Conservation (phyloP, 164 flowering plant genomes). For the Houttuynia cordata region DNA sequence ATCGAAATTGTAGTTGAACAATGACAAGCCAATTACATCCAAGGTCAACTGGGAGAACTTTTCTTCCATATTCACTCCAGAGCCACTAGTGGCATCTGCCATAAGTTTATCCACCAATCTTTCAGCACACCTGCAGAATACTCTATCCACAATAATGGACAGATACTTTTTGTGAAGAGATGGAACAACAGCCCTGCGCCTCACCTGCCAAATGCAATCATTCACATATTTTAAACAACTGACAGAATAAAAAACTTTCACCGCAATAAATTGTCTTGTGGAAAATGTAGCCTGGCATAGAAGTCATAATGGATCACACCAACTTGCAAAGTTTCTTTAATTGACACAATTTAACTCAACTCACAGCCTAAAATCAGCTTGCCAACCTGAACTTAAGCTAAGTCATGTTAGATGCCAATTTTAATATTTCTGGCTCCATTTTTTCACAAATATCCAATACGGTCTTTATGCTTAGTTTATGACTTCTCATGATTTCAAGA, state of each 20-base stretch:
- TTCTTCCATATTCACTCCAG: slow-evolving; percentile 81
- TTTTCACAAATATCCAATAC: too few species aligned
- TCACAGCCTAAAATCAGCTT: too few species aligned
- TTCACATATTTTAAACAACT: neutral
- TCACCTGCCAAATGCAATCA: slow-evolving; percentile 37
- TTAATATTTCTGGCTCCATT: too few species aligned
- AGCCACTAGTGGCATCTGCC: slow-evolving; percentile 40
- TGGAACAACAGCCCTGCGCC: slow-evolving; percentile 94
- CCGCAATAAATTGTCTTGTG: neutral
- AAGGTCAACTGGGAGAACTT: slow-evolving; percentile 81
- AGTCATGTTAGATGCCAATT: too few species aligned
- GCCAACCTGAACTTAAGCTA: too few species aligned
- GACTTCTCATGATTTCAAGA: too few species aligned
- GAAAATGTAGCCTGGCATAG: neutral
- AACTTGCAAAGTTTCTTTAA: too few species aligned
- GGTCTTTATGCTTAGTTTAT: too few species aligned
- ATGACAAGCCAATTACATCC: slow-evolving; percentile 84
- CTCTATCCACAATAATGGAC: slow-evolving; percentile 78
- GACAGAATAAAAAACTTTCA: neutral
- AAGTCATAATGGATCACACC: neutral
- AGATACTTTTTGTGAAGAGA: slow-evolving; percentile 90
- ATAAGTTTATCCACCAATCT: slow-evolving; percentile 69
- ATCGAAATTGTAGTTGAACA: slow-evolving; percentile 91
- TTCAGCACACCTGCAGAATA: slow-evolving; percentile 77
- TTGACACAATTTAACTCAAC: too few species aligned